Base-by-base conservation (phyloP, 2,329 filamentous ascomycete genomes). In the Aspergillus floridensis region DNA sequence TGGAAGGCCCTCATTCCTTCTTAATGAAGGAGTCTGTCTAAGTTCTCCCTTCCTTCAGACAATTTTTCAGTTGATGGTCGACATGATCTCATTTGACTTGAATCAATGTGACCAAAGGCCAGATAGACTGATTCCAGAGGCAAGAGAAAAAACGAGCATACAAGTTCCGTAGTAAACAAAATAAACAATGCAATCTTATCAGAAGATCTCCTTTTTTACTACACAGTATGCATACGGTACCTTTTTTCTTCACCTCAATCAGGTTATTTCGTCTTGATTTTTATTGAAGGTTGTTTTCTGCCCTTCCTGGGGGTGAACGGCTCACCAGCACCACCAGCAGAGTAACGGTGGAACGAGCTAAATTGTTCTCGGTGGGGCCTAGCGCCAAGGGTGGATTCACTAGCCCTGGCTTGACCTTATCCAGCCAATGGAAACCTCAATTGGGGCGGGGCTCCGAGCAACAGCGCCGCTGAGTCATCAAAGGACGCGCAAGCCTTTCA, bases 401-500 rank as follows among this genome's bases (percentile, higher is more conserved):
- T 52, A 19, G 26, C 26, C 21, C 46, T 55, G 35, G n/a, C 16
- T 31, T 29, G 47, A 48, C n/a, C 16, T 41, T 32, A 14, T n/a
- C 48, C 38, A 41, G 41, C 49, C 31, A 54, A 54, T 54, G 5
- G 1, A 0, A 8, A 2, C 4, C 12, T 12, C 8, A 26, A 10
- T 8, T 12, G n/a, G 22, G 21, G 47, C 31, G 47, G 50, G 38
- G 47, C 35, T 11, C 11, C 41, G 1, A 19, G 4, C 16, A 26
- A n/a, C 22, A 8, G 4, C 3, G 6, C 59, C 61, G 69, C 67
- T 73, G 67, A 73, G 58, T 72, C 66, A 73, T 60, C 53, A 48
- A 59, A 68, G 69, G 71, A 71, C 72, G 68, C 72, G 72, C 70
- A 74, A 74, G 60, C 72, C 64, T 56, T 60, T 57, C 8, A 35